Conservation (phyloP, 2,329 filamentous ascomycete species). For the Mycocentrospora acerina region DNA sequence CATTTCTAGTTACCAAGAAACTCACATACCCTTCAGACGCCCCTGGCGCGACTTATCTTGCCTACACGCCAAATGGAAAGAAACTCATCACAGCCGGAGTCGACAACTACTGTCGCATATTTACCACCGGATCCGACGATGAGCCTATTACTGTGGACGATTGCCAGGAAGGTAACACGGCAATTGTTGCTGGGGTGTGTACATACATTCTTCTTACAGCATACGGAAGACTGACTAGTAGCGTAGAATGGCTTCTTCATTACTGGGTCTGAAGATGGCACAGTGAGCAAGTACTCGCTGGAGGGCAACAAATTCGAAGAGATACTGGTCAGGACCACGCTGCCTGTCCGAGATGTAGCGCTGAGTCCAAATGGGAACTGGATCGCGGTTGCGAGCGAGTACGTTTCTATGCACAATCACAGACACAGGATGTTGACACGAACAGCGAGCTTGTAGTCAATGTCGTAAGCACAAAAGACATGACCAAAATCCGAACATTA, state of each 20-base stretch:
- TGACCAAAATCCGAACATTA: conserved; percentile 72
- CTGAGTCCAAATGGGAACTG: conserved; percentile 80
- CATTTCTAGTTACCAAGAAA: conserved; percentile 3
- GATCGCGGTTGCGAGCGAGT: conserved; percentile 95
- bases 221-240: conserved; percentile 15
- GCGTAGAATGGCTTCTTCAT: conserved; percentile 76
- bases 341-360: conserved; percentile 83
- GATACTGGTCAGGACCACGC: conserved; percentile 78
- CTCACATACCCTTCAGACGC: conserved; percentile 59
- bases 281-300: conserved; percentile 91
- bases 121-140: conserved; percentile 86
- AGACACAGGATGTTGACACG: conserved; percentile 20
- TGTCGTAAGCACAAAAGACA: conserved; percentile 80
- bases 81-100: conserved; percentile 88
- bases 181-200: conserved; percentile 69
- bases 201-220: not conserved
- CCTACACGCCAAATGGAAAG: conserved; percentile 85
- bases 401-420: conserved; percentile 30
- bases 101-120: conserved; percentile 91
- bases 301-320: conserved; percentile 72
- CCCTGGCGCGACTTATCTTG: conserved; percentile 79
- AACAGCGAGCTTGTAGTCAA: conserved; percentile 80
- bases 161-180: conserved; percentile 80
- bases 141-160: conserved; percentile 93
- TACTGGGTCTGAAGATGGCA: conserved; percentile 89